Conservation (phyloP, 176 grass and related monocot species). For the Triticum timopheevii region DNA sequence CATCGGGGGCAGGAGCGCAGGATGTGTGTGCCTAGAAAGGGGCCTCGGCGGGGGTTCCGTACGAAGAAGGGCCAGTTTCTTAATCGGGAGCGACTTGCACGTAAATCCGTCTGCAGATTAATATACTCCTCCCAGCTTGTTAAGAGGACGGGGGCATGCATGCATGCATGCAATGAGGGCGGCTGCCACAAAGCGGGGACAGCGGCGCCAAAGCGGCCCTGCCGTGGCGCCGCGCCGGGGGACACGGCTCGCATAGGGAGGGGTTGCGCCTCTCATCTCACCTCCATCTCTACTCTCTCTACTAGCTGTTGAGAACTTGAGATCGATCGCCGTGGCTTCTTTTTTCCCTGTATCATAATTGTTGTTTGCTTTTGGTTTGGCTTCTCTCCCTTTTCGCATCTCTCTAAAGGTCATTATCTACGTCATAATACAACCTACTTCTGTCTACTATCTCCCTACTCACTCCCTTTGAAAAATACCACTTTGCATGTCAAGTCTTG, state of each 20-base stretch:
- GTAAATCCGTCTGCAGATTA: constrained; percentile 43
- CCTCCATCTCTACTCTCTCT: background rate
- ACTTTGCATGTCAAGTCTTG: background rate
- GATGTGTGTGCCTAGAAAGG: constrained; percentile 95
- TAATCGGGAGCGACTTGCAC: constrained; percentile 53
- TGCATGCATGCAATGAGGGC: constrained; percentile 7
- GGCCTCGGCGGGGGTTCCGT: constrained; percentile 37
- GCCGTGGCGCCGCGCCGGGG: constrained; percentile 53
- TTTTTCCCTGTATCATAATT: constrained; percentile 21
- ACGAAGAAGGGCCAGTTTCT: constrained; percentile 34
- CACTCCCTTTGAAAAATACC: background rate
- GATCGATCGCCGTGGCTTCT: constrained; percentile 8
- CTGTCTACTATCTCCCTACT: background rate
- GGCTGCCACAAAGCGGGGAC: constrained; percentile 47
- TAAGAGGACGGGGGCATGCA: background rate
- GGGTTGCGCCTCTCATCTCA: constrained; percentile 18
- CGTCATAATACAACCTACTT: background rate
- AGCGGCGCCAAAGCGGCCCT: constrained; percentile 59
- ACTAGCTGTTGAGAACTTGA: background rate
- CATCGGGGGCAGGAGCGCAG: constrained; percentile 95
- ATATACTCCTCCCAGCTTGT: constrained; percentile 25
- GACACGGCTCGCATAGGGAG: constrained; percentile 44
- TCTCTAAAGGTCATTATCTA: background rate
- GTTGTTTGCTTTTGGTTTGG: constrained; percentile 6
- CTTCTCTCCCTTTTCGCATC: background rate